Conservation (phyloP, 805 yeast genomes). For the Ogataea trehalophila region DNA sequence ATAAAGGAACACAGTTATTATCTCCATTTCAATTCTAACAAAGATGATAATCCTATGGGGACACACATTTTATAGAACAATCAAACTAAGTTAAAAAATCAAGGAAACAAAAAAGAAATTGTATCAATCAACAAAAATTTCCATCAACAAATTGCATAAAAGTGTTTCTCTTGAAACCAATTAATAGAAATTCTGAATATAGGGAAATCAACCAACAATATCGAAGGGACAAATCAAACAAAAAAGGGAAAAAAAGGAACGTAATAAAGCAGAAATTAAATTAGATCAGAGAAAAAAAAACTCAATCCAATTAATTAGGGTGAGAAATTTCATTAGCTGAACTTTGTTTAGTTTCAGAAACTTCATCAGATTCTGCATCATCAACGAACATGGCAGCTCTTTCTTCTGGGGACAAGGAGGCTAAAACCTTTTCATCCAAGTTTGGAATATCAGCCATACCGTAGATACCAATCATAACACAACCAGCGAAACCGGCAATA, state of each 20-base stretch:
- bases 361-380: slow-evolving; percentile 22
- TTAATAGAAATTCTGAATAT: too few relatives aligned
- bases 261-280: not conserved
- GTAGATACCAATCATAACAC: slow-evolving; percentile 69
- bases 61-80: too few relatives aligned
- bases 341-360: slow-evolving; percentile 7
- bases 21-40: too few relatives aligned
- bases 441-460: slow-evolving; percentile 81
- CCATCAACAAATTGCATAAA: too few relatives aligned
- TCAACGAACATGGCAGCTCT: slow-evolving; percentile 31
- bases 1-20: too few relatives aligned
- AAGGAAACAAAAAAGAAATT: too few relatives aligned
- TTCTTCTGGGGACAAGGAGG: slow-evolving; percentile 48
- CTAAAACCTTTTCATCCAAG: slow-evolving; percentile 57
- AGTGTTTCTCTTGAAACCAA: too few relatives aligned
- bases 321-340: slow-evolving; percentile 10
- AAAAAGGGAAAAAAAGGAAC: not conserved
- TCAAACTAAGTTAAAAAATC: too few relatives aligned
- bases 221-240: not conserved
- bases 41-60: too few relatives aligned
- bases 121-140: too few relatives aligned
- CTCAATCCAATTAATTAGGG: not conserved
- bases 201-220: too few relatives aligned
- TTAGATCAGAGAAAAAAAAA: not conserved
- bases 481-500: slow-evolving; percentile 80